Conservation (phyloP, 306 rosid species). For the Echinosophora koreensis region DNA sequence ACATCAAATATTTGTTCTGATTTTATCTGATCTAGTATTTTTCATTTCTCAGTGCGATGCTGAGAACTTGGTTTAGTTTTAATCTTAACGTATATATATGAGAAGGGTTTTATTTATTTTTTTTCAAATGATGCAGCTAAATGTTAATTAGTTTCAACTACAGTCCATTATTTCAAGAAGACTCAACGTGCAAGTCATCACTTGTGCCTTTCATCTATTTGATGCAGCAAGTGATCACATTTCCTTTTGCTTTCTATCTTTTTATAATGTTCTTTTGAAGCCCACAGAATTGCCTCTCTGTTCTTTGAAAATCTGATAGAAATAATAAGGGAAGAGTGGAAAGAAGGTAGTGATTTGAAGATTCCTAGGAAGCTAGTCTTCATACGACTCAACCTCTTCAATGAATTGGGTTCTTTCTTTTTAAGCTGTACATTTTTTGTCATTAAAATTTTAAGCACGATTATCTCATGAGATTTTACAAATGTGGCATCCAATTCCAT, state of each 20-base stretch:
- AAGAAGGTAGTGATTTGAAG: slow-evolving; percentile 31
- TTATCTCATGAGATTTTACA: neutral
- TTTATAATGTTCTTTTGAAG: neutral
- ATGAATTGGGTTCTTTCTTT: neutral
- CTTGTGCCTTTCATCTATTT: slow-evolving; percentile 27
- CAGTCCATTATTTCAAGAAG: neutral
- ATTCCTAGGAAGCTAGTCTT: slow-evolving; percentile 16
- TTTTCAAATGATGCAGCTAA: neutral
- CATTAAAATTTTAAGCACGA: neutral
- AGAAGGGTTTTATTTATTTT: too few species aligned
- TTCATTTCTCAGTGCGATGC: too few species aligned
- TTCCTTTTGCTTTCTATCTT: slow-evolving; percentile 23
- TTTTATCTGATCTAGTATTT: too few species aligned
- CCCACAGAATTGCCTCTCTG: neutral
- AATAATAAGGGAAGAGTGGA: neutral
- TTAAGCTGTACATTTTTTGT: neutral
- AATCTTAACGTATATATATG: too few species aligned
- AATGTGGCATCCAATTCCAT: neutral
- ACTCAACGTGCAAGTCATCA: slow-evolving; percentile 30
- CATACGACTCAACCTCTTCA: neutral
- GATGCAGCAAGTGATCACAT: neutral
- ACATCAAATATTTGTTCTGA: neutral
- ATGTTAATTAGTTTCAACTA: neutral
- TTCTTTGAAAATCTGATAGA: too few species aligned
- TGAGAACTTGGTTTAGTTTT: neutral